Percentiles rank a stretch among this genome's conserved stretches.
These are phyloP conservation scores for Quercus mongolica DNA, from an alignment of 306 rosid species.

Conservation along the genomic window DNA sequence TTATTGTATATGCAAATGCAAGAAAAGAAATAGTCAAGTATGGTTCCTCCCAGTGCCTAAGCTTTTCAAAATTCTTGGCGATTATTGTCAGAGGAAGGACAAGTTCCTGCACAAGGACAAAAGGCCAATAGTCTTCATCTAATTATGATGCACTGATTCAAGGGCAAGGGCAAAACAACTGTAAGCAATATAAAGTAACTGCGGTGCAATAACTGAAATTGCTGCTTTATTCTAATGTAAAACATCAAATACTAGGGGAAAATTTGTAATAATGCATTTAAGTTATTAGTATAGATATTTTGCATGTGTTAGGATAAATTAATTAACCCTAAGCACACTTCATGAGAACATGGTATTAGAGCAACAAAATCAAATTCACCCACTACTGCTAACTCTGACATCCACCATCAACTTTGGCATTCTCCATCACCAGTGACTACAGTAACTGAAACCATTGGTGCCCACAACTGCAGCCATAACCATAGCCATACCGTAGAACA, in stretches of 20 bases:
- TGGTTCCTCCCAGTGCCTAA: conserved; percentile 93
- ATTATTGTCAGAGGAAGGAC: conserved; percentile 58
- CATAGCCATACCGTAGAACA: no score
- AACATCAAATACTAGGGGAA: not conserved
- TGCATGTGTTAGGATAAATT: no score
- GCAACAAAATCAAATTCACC: no score
- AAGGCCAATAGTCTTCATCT: conserved; percentile 1
- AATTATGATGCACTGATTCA: conserved; percentile 4
- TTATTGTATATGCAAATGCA: conserved; percentile 52
- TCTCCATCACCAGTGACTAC: no score
- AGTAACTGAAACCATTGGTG: no score
- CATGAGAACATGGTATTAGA: no score
- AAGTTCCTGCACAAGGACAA: conserved; percentile 69
- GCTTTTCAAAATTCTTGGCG: conserved; percentile 59
- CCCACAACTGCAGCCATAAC: no score
- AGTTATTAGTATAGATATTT: no score
- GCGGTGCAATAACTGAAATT: not conserved
- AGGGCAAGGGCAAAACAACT: not conserved
- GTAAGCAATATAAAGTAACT: not conserved
- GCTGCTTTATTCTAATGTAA: not conserved
- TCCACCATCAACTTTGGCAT: no score
- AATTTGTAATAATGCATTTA: no score
- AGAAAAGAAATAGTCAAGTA: conserved; percentile 75
- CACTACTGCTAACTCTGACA: no score
- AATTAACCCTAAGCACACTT: no score